Evolutionary conservation across 179 eudicot species (phyloP).

Genomic region (Beta lomatogona): DNA sequence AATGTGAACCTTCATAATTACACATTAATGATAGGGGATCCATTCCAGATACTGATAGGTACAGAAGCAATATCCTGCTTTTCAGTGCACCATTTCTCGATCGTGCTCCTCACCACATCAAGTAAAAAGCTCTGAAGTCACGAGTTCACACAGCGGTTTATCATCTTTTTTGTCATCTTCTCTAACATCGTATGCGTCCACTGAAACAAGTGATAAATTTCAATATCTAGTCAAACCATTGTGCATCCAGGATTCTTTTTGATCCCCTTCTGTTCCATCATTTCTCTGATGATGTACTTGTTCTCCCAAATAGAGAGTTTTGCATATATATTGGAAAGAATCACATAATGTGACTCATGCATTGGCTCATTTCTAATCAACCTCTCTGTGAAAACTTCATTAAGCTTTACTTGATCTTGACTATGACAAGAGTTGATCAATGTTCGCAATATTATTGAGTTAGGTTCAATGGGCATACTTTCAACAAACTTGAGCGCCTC

Average conservation of each 20-base stretch:
- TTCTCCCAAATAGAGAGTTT: slow-evolving; percentile 57
- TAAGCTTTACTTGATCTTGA: slow-evolving; percentile 46
- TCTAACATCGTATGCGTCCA: slow-evolving; percentile 35
- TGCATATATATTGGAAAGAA: slow-evolving; percentile 61
- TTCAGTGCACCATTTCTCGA: slow-evolving; percentile 50
- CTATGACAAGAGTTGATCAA: slow-evolving; percentile 48
- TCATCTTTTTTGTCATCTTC: slow-evolving; percentile 41
- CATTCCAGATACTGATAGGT: slow-evolving; percentile 44
- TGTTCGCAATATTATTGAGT: slow-evolving; percentile 55
- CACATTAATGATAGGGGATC: slow-evolving; percentile 47
- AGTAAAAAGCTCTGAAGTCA: slow-evolving; percentile 29
- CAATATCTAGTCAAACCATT: slow-evolving; percentile 47
- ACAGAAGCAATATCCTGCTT: slow-evolving; percentile 60
- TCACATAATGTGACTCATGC: slow-evolving; percentile 54
- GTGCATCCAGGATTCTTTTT: slow-evolving; percentile 63
- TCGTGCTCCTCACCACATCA: slow-evolving; percentile 54
- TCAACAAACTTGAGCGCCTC: slow-evolving; percentile 55
- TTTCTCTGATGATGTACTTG: slow-evolving; percentile 51
- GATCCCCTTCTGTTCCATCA: slow-evolving; percentile 55
- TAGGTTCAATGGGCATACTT: slow-evolving; percentile 59
- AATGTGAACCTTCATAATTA: slow-evolving; percentile 41
- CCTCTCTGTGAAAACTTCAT: slow-evolving; percentile 42
- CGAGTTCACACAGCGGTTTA: neutral
- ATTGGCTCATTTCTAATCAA: slow-evolving; percentile 44
- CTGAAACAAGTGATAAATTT: slow-evolving; percentile 46